These are phyloP conservation scores for Fragaria iinumae DNA, from an alignment of 306 rosid species.

Conservation along the genomic window DNA sequence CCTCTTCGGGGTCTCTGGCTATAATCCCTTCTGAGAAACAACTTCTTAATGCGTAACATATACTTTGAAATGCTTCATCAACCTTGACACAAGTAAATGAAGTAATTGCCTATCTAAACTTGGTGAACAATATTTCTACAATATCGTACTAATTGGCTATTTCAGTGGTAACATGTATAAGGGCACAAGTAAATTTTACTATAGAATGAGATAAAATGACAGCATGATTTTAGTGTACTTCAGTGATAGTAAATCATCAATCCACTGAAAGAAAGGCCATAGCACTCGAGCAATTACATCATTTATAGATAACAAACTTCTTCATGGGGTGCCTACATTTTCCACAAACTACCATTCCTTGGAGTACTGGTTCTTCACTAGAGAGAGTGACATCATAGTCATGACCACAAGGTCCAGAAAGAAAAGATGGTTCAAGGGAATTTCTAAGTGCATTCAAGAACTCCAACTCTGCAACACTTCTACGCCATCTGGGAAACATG, in stretches of 20 bases:
- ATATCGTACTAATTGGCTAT: too few species aligned
- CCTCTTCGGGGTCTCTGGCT: too few species aligned
- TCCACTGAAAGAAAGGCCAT: too few species aligned
- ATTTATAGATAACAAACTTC: conserved; percentile 40
- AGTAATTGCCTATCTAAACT: too few species aligned
- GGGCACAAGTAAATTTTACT: too few species aligned
- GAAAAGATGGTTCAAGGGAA: conserved; percentile 29
- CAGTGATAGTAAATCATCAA: not conserved
- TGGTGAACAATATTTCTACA: too few species aligned
- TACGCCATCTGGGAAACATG: conserved; percentile 24
- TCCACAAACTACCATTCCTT: conserved; percentile 41
- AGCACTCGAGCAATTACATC: not conserved
- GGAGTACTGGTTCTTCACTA: conserved; percentile 12
- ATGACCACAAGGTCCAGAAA: conserved; percentile 40
- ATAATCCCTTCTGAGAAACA: too few species aligned
- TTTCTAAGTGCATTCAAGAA: conserved; percentile 31
- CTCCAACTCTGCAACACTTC: conserved; percentile 30
- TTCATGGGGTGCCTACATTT: conserved; percentile 51
- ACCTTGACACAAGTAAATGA: too few species aligned
- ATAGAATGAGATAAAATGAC: not conserved
- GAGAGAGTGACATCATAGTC: conserved; percentile 27
- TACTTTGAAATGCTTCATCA: too few species aligned
- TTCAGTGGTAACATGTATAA: too few species aligned
- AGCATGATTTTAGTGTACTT: not conserved
- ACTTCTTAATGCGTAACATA: too few species aligned